Conservation (phyloP, 2,329 filamentous ascomycete genomes). For the Huntiella savannae region DNA sequence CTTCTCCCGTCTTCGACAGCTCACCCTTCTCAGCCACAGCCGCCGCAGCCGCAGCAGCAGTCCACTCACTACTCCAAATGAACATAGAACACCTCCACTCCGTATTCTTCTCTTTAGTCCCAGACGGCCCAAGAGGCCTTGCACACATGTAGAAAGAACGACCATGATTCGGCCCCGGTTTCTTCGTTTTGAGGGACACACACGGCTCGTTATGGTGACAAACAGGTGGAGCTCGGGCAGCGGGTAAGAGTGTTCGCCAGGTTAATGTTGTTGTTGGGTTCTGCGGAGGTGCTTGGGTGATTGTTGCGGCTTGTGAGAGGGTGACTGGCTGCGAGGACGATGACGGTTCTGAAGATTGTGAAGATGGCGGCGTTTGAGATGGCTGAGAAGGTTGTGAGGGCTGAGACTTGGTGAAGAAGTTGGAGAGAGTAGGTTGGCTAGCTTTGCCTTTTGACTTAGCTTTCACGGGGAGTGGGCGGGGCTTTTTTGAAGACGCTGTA, state of each 20-base stretch:
- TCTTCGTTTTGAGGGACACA: conserved; percentile 68
- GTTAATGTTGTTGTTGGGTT: conserved; percentile 33
- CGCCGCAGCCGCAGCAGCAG: conserved; percentile 5
- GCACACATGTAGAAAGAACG: conserved; percentile 45
- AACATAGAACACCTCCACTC: conserved; percentile 82
- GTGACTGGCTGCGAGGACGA: conserved; percentile 4
- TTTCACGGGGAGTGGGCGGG: too few relatives aligned
- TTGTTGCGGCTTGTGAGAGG: conserved; percentile 16
- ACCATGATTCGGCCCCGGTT: conserved; percentile 65
- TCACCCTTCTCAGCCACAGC: not conserved
- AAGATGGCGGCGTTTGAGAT: not conserved
- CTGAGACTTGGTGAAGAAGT: conserved; percentile 46
- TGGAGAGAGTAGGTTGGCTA: conserved; percentile 38
- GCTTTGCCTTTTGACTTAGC: conserved; percentile 19
- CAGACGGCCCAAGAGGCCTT: conserved; percentile 65
- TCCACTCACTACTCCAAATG: conserved; percentile 48
- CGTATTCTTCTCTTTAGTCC: conserved; percentile 64
- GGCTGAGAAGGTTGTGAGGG: conserved; percentile 24
- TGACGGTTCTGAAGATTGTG: not conserved
- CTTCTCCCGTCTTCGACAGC: not conserved
- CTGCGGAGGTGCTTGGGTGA: conserved; percentile 48
- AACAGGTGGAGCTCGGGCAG: not conserved
- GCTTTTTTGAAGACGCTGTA: too few relatives aligned
- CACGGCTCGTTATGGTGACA: conserved; percentile 86
- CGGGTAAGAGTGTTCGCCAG: conserved; percentile 62